Percentiles rank a stretch among this genome's conserved stretches.
Evolutionary conservation across 352 stramenopile genomes (phyloP).

Genomic region (Phytophthora melonis): DNA sequence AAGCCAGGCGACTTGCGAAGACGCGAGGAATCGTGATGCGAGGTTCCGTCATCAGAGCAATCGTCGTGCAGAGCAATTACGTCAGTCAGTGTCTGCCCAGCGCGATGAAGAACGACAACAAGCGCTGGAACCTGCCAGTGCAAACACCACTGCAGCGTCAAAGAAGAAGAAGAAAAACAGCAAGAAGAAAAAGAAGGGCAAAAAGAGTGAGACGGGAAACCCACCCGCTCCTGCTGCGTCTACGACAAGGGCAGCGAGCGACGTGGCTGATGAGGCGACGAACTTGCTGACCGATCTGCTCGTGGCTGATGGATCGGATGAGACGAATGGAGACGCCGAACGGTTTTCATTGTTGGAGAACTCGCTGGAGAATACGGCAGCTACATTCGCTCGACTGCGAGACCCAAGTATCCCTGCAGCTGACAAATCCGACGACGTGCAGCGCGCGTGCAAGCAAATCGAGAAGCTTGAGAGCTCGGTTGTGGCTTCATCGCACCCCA

Average conservation of each 20-base stretch:
- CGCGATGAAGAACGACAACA: conserved; percentile 17
- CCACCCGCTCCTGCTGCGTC: neutral
- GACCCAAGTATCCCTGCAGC: conserved; percentile 11
- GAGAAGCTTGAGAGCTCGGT: conserved; percentile 9
- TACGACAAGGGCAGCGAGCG: neutral
- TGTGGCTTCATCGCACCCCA: conserved; percentile 9
- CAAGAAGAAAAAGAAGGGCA: conserved; percentile 38
- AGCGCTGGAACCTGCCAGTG: neutral
- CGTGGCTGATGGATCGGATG: neutral
- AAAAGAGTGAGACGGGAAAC: conserved; percentile 28
- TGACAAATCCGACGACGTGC: conserved; percentile 12
- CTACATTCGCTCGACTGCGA: conserved; percentile 21
- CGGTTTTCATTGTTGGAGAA: neutral
- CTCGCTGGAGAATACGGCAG: conserved; percentile 12
- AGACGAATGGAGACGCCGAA: neutral
- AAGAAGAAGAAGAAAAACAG: neutral
- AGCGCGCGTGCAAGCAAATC: conserved; percentile 15
- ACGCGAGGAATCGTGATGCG: conserved; percentile 11
- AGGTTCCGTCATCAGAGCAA: conserved; percentile 19
- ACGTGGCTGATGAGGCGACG: conserved; percentile 1
- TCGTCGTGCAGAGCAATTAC: conserved; percentile 15
- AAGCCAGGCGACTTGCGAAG: conserved; percentile 10
- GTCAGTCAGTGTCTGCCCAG: conserved; percentile 12
- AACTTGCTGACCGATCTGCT: conserved; percentile 23
- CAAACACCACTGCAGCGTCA: neutral